phyloP scores from a whole-genome alignment of 148 eudicot species.

The Suaeda aralocaspica region DNA sequence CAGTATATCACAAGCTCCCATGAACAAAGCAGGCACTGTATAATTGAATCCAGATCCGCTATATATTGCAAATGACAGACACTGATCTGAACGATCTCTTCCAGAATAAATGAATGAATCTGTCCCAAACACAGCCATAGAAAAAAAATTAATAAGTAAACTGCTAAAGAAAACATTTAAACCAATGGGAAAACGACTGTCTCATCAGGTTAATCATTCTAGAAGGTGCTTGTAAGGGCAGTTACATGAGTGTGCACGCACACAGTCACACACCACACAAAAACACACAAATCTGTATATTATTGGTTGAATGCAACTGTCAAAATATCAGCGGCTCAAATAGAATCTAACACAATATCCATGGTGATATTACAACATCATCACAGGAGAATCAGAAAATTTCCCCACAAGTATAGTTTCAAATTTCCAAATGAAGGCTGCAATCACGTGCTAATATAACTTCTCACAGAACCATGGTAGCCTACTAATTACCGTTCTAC shows the following conservation, averaged over 20 bases:
- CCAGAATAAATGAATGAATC: background rate
- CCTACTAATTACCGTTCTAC: background rate
- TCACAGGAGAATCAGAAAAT: background rate
- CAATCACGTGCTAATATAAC: background rate
- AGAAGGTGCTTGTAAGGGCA: no score
- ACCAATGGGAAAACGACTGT: slow-evolving; percentile 4
- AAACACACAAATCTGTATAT: no score
- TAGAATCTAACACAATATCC: no score
- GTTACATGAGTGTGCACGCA: no score
- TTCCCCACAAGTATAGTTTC: background rate
- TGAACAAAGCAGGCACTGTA: background rate
- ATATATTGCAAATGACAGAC: background rate
- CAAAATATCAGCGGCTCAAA: no score
- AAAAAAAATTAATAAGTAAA: no score
- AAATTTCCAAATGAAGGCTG: background rate
- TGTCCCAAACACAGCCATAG: background rate
- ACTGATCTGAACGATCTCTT: slow-evolving; percentile 13
- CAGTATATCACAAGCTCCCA: background rate
- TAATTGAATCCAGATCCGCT: background rate
- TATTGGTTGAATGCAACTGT: no score
- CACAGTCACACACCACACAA: no score
- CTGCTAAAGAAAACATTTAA: background rate
- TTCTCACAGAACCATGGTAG: background rate
- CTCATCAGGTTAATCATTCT: no score
- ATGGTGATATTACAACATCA: no score